These are phyloP conservation scores for Botrytis deweyae DNA, from an alignment of 2,329 filamentous ascomycete genomes.

Conservation along the genomic window DNA sequence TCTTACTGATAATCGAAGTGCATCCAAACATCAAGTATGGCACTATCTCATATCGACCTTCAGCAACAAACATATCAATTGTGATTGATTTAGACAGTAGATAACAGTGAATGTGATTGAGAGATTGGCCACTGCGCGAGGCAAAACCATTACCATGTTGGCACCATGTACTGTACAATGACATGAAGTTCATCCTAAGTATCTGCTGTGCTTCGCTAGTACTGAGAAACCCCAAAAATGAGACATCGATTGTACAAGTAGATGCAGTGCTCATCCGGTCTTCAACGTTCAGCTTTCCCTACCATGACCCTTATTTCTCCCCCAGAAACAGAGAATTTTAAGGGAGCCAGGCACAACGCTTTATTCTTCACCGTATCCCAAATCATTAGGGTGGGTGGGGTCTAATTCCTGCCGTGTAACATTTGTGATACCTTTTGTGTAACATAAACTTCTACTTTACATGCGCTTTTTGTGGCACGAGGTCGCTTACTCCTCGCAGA, in stretches of 20 bases:
- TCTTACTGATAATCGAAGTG: not conserved
- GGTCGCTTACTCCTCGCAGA: not conserved
- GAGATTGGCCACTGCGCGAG: not conserved
- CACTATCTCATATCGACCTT: not conserved
- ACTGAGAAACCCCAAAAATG: conserved; percentile 16
- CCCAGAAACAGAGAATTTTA: not conserved
- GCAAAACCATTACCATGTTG: not conserved
- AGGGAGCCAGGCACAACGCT: conserved; percentile 1
- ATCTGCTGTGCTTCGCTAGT: conserved; percentile 18
- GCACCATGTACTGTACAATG: conserved; percentile 13
- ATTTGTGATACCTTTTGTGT: not conserved
- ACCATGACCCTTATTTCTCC: conserved; percentile 9
- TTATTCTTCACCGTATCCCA: conserved; percentile 13
- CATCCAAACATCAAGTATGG: not conserved
- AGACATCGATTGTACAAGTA: conserved; percentile 12
- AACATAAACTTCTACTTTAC: not conserved
- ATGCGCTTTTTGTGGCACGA: conserved; percentile 11
- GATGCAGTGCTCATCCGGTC: conserved; percentile 17
- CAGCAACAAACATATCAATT: not conserved
- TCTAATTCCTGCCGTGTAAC: conserved; percentile 5
- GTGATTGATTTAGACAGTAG: not conserved
- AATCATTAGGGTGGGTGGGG: conserved; percentile 12
- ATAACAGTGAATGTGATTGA: conserved; percentile 4
- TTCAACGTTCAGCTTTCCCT: conserved; percentile 8
- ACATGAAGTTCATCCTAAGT: conserved; percentile 18